phyloP scores from a whole-genome alignment of 768 basidiomycete species.

The Inosperma sp. region DNA sequence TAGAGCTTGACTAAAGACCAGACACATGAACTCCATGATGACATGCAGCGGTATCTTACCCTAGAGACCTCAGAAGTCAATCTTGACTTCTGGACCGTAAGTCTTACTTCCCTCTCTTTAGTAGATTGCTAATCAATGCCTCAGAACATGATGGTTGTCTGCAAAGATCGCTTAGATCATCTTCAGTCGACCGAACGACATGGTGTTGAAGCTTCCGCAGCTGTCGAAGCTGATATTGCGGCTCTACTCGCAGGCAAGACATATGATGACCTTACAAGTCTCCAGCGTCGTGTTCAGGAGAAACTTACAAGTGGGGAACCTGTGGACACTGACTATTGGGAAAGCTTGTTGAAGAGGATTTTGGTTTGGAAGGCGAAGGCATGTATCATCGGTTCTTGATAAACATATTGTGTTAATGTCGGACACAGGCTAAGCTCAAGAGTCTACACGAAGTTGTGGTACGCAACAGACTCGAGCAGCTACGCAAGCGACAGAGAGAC shows the following conservation, averaged over 20 bases:
- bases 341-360: constrained; percentile 82
- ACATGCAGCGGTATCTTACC: constrained; percentile 87
- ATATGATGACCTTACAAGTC: constrained; percentile 72
- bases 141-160: constrained; percentile 96
- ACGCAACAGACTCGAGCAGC: constrained; percentile 90
- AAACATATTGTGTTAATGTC: constrained; percentile 9
- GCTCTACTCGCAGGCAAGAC: constrained; percentile 79
- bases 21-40: constrained; percentile 89
- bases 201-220: constrained; percentile 65
- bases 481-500: constrained; percentile 92
- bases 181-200: constrained; percentile 59
- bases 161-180: constrained; percentile 82
- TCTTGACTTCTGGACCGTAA: constrained; percentile 96
- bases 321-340: constrained; percentile 98
- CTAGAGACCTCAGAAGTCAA: constrained; percentile 82
- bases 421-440: constrained; percentile 77
- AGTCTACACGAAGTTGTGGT: constrained; percentile 94
- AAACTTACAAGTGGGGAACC: constrained; percentile 92
- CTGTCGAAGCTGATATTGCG: constrained; percentile 83
- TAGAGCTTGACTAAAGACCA: constrained; percentile 85
- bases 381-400: constrained; percentile 3
- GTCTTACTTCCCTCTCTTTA: constrained; percentile 18
- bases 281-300: constrained; percentile 83
- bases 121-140: background rate
- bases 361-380: constrained; percentile 98